Base-by-base conservation (phyloP, 2,329 filamentous ascomycete genomes). In the Truncatella angustata region DNA sequence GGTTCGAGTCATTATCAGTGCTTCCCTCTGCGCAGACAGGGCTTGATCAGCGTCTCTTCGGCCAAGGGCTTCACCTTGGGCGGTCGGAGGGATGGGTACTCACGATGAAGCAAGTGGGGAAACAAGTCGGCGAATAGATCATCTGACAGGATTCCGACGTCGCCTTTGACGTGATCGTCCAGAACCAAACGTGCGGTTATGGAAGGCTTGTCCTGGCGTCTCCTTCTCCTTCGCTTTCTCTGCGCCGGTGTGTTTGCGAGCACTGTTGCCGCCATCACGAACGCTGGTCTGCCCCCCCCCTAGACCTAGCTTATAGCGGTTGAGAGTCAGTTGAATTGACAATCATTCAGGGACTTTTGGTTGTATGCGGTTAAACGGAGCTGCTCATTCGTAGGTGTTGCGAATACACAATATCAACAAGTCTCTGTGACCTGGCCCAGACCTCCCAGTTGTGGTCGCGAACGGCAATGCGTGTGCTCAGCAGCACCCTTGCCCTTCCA, bases 91-190 rank as follows among this genome's bases (percentile, higher is more conserved):
- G 50, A 18, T 46, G 44, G 59, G 61, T 60, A 76, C 80, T 69
- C 67, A 85, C 81, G 69, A 64, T 75, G 63, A 59, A 72, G 70
- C 60, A 80, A 64, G 61, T 83, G 74, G 56, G 89, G 85, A 72
- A 95, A 91, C 48, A 97, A 79, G 65, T 95, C 88, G 43, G 80
- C 77, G 63, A 92, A 91, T 48, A 99, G 78, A 69, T 96, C 91
- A 63, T 91, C 87, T 11, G 93, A 96, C 49, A 97, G 72, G 58
- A 94, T 82, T 57, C 91, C 94, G 56, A 92, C 80, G 66, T 96
- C 90, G 49, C 90, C 90, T 71, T 87, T 90, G 62, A 96, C 79
- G 68, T 88, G 87, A 66, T 91, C 88, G 70, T 96, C 91, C 52
- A 97, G 82, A 34, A 95, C 81, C 47, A 97, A 78, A 53, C 88